Percentiles rank a stretch among this genome's conserved stretches.
These are phyloP conservation scores for Chiua virens DNA, from an alignment of 768 basidiomycete species.

Conservation along the genomic window DNA sequence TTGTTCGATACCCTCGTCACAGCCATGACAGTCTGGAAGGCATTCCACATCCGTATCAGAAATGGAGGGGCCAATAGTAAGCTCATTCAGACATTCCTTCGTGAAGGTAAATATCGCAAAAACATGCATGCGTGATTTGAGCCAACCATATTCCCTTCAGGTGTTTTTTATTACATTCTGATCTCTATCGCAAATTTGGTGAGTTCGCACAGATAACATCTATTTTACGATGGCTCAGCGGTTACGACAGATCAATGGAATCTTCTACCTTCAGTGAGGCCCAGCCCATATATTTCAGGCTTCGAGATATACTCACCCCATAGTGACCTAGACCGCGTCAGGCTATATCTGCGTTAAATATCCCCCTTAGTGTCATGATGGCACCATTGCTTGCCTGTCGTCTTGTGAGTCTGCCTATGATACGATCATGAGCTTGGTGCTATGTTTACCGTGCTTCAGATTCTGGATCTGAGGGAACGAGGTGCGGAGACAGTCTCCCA, in stretches of 20 bases:
- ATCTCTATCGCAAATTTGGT: slow-evolving; percentile 85
- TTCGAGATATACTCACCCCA: slow-evolving; percentile 8
- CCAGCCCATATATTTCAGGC: background rate
- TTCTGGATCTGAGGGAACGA: slow-evolving; percentile 79
- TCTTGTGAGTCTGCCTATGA: slow-evolving; percentile 44
- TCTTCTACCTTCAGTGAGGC: slow-evolving; percentile 80
- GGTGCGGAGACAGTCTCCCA: slow-evolving; percentile 77
- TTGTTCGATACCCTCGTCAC: slow-evolving; percentile 81
- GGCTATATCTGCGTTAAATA: slow-evolving; percentile 80
- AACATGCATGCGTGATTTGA: background rate
- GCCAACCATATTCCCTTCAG: slow-evolving; percentile 22
- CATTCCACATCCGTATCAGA: slow-evolving; percentile 70
- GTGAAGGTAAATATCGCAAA: slow-evolving; percentile 54
- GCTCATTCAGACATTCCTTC: slow-evolving; percentile 81
- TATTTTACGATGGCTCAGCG: slow-evolving; percentile 1
- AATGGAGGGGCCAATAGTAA: slow-evolving; percentile 76
- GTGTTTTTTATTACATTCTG: slow-evolving; percentile 81
- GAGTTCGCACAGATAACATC: slow-evolving; percentile 11
- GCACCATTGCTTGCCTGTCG: slow-evolving; percentile 79
- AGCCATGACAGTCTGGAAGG: slow-evolving; percentile 78
- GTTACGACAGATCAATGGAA: slow-evolving; percentile 61
- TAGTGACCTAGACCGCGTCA: slow-evolving; percentile 61
- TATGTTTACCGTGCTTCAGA: slow-evolving; percentile 41
- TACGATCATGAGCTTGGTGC: background rate
- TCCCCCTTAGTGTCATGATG: slow-evolving; percentile 83